A percentile compares a stretch with the other conserved stretches of the same genome.
These are phyloP conservation scores for Irpex sp. DNA, from an alignment of 1,284 basidiomycete species.

Conservation along the genomic window DNA sequence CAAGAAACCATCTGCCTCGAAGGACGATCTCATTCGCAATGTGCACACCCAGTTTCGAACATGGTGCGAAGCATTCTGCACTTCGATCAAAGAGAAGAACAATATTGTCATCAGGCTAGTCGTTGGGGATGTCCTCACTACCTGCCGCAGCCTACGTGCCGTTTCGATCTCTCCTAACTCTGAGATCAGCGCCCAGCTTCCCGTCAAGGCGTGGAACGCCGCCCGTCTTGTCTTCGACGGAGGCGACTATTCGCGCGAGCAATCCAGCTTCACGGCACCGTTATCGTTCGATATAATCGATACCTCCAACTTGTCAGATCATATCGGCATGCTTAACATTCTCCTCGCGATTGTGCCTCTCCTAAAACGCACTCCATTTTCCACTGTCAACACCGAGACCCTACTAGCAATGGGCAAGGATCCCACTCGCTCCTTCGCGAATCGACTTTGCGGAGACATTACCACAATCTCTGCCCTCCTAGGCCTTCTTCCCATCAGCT, in stretches of 20 bases:
- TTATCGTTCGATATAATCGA: constrained; percentile 48
- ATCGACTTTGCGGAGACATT: constrained; percentile 36
- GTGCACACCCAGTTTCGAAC: constrained; percentile 31
- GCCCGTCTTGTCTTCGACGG: constrained; percentile 8
- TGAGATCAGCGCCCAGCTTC: constrained; percentile 1
- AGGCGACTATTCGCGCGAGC: neutral
- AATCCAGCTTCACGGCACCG: constrained; percentile 26
- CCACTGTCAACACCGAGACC: constrained; percentile 41
- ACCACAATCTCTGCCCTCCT: constrained; percentile 38
- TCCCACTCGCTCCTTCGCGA: constrained; percentile 29
- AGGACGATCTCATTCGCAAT: constrained; percentile 23
- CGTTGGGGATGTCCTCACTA: constrained; percentile 32
- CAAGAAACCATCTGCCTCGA: neutral
- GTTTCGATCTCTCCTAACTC: constrained; percentile 10
- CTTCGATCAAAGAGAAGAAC: neutral
- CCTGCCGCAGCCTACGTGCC: constrained; percentile 28
- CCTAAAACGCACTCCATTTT: constrained; percentile 25
- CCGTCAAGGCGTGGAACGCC: constrained; percentile 34
- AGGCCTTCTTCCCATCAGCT: constrained; percentile 37
- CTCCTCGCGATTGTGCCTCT: constrained; percentile 37
- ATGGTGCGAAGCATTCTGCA: constrained; percentile 35
- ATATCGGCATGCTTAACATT: constrained; percentile 48
- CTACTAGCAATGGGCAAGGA: constrained; percentile 27
- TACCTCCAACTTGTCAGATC: constrained; percentile 50
- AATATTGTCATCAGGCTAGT: constrained; percentile 32